These are phyloP conservation scores for Tremellales sp. DNA, from an alignment of 1,284 basidiomycete genomes.

Conservation along the genomic window DNA sequence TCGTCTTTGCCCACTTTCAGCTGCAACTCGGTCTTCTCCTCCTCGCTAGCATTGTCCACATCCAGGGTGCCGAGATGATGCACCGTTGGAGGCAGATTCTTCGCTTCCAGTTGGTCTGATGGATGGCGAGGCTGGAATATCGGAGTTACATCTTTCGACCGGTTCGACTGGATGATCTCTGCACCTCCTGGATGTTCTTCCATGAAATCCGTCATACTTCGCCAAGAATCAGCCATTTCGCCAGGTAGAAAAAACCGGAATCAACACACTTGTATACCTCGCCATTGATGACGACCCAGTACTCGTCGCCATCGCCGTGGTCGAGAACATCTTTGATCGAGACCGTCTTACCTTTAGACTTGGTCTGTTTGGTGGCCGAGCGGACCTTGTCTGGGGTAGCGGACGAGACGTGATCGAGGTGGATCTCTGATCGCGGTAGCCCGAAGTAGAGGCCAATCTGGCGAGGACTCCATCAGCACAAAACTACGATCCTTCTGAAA, in stretches of 20 bases:
- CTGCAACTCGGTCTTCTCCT: conserved; percentile 32
- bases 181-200: conserved; percentile 44
- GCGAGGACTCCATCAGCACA: too few species aligned
- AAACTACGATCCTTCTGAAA: too few species aligned
- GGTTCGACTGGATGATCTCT: conserved; percentile 40
- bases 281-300: conserved; percentile 46
- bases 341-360: conserved; percentile 12
- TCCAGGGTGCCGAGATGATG: conserved; percentile 31
- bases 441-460: too few species aligned
- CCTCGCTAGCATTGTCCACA: conserved; percentile 19
- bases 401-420: too few species aligned
- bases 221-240: not conserved
- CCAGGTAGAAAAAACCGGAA: not conserved
- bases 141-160: conserved; percentile 40
- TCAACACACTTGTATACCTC: conserved; percentile 42
- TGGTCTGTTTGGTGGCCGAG: conserved; percentile 2
- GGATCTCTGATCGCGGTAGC: too few species aligned
- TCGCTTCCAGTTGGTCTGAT: conserved; percentile 36
- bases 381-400: too few species aligned
- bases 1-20: conserved; percentile 34
- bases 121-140: conserved; percentile 46
- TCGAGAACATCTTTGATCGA: conserved; percentile 32
- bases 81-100: conserved; percentile 38
- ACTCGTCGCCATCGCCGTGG: conserved; percentile 27
- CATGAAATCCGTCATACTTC: conserved; percentile 41